Evolutionary conservation across 305 asterid genomes (phyloP).

Genomic region (Fraxinus platypoda): DNA sequence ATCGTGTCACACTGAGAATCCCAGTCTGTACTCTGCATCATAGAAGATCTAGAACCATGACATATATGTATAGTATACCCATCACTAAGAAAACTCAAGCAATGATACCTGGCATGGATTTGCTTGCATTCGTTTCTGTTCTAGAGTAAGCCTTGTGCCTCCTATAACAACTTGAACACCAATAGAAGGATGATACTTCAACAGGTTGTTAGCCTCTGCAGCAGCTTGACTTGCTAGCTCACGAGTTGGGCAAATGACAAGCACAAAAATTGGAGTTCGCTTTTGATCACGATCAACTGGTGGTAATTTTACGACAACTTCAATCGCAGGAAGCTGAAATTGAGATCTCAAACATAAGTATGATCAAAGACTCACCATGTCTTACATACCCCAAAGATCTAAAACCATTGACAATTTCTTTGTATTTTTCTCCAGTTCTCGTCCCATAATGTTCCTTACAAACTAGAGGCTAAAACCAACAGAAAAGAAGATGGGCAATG

Average conservation of each 20-base stretch:
- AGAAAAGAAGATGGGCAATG: slow-evolving; percentile 6
- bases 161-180: slow-evolving; percentile 98
- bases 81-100: not conserved
- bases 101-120: slow-evolving; percentile 82
- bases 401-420: not conserved
- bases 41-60: slow-evolving; percentile 2
- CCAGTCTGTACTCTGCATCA: not conserved
- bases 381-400: not conserved
- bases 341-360: slow-evolving; percentile 24
- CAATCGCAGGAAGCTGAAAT: slow-evolving; percentile 94
- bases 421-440: not conserved
- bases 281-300: slow-evolving; percentile 56
- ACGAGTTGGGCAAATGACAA: slow-evolving; percentile 87
- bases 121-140: slow-evolving; percentile 89
- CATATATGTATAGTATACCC: not conserved
- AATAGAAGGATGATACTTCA: slow-evolving; percentile 89
- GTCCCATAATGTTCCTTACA: not conserved
- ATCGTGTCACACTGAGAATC: not conserved
- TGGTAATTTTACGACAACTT: slow-evolving; percentile 64
- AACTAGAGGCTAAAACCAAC: slow-evolving; percentile 6
- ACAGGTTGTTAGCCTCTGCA: slow-evolving; percentile 74
- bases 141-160: slow-evolving; percentile 83
- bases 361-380: slow-evolving; percentile 3
- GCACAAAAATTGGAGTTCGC: slow-evolving; percentile 75
- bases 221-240: slow-evolving; percentile 98